Conservation (phyloP, 768 basidiomycete genomes). For the Cystofilobasidium macerans region DNA sequence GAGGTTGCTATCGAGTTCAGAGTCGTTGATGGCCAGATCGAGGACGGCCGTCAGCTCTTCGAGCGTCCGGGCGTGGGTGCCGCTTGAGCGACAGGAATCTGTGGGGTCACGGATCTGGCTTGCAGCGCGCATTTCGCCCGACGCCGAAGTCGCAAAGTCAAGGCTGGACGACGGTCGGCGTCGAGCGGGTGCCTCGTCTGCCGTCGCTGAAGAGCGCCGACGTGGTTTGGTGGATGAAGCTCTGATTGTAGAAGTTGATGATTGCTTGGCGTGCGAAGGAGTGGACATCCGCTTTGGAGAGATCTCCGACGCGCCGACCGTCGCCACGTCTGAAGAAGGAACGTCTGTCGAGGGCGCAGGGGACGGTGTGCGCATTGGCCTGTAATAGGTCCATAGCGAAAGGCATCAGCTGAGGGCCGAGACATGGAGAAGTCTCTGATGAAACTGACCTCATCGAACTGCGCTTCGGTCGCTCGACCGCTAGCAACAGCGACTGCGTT, state of each 20-base stretch:
- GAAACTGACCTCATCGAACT: constrained; percentile 14
- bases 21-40: constrained; percentile 41
- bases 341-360: background rate
- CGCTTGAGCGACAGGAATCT: constrained; percentile 23
- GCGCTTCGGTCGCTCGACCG: constrained; percentile 11
- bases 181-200: too few species aligned
- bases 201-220: background rate
- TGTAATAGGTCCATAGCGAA: background rate
- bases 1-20: constrained; percentile 18
- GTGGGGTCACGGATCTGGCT: constrained; percentile 32
- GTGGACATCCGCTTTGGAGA: constrained; percentile 1
- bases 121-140: constrained; percentile 56
- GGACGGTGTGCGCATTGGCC: constrained; percentile 7
- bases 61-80: constrained; percentile 34
- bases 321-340: background rate
- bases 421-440: background rate
- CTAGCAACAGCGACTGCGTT: background rate
- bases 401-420: background rate
- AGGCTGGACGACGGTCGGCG: constrained; percentile 39
- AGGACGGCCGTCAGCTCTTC: constrained; percentile 41
- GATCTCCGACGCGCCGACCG: background rate
- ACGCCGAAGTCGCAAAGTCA: constrained; percentile 45
- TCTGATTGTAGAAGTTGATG: constrained; percentile 1
- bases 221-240: background rate
- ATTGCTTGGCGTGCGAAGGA: background rate